These are phyloP conservation scores for Sporothrix humicola DNA, from an alignment of 2,329 filamentous ascomycete species.

Conservation along the genomic window DNA sequence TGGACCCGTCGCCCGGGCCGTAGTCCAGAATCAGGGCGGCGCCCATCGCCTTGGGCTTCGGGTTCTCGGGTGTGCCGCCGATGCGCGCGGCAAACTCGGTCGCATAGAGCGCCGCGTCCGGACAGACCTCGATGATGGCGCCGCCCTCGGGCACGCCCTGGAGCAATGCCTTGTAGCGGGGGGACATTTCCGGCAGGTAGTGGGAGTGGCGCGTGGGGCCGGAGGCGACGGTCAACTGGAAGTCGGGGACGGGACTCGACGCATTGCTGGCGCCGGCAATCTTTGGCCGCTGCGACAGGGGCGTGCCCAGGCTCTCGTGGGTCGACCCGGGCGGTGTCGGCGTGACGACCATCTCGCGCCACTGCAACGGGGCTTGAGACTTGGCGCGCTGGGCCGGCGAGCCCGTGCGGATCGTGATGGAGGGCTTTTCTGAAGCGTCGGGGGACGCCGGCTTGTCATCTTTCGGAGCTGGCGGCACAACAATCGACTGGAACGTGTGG, in stretches of 20 bases:
- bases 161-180: constrained; percentile 78
- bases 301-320: constrained; percentile 59
- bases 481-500: constrained; percentile 85
- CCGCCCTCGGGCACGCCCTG: constrained; percentile 63
- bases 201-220: constrained; percentile 79
- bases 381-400: not conserved
- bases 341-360: constrained; percentile 82
- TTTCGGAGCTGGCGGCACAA: constrained; percentile 44
- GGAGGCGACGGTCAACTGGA: constrained; percentile 81
- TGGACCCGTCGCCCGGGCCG: constrained; percentile 71
- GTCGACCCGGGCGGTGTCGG: constrained; percentile 64
- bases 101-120: constrained; percentile 80
- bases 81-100: constrained; percentile 84
- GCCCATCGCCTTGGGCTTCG: constrained; percentile 71
- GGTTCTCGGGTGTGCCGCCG: constrained; percentile 65
- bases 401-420: constrained; percentile 38
- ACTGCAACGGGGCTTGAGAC: constrained; percentile 58
- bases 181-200: constrained; percentile 81
- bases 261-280: constrained; percentile 52
- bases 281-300: constrained; percentile 54
- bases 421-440: constrained; percentile 36
- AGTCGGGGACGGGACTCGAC: constrained; percentile 71
- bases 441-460: constrained; percentile 50
- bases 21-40: constrained; percentile 97
- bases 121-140: constrained; percentile 86